Evolutionary conservation across 352 stramenopile genomes (phyloP), one percentile per base, ranked within the genome.

Genomic region (Blastocystis sp.): DNA sequence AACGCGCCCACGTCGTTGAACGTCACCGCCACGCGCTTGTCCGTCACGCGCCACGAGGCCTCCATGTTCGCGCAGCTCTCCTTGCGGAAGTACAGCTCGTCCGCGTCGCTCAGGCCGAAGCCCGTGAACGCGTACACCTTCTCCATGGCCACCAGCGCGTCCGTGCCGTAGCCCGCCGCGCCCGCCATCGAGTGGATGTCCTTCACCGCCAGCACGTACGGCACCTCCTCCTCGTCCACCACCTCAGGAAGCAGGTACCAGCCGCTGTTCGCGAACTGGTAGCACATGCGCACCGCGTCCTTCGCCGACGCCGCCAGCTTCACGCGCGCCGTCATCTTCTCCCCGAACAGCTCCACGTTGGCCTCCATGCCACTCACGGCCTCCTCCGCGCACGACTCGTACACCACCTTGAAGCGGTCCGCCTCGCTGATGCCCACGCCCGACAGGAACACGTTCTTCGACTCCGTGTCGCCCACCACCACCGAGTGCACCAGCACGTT

Each of bases 371-470:
- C n/a, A 5, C 17, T 45, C 59, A 84, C 45, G 1, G 52, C 17
- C 59, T 66, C 56, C 53, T 84, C 74, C 2, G 23, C 59, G 28
- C 74, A 84, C 28, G 74, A 84, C 45, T 84, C 56, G 61, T 84
- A 84, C 74, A 84, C 74, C 74, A 84, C 74, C 74, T 84, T 84
- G 74, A 84, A 84, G 34, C 10, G 21, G 61, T 84, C 74, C 21
- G 67, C 10, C 61, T 69, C 74, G 7, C 52, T 69, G 52, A 84
- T 67, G 19, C 74, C 74, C 19, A 28, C 56, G 40, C 74, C 74
- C 21, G 45, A 59, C 56, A 84, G 38, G 38, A 69, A 41, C 21
- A 84, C 34, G 14, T 62, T 41, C 74, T 84, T 84, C 52, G 52
- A 69, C 53, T 84, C 74, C 17, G 21, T 84, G 52, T 84, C 74